A percentile compares a stretch with the other conserved stretches of the same genome.
Conservation (phyloP, 1,139 yeast species). For the Taphrina communis region DNA sequence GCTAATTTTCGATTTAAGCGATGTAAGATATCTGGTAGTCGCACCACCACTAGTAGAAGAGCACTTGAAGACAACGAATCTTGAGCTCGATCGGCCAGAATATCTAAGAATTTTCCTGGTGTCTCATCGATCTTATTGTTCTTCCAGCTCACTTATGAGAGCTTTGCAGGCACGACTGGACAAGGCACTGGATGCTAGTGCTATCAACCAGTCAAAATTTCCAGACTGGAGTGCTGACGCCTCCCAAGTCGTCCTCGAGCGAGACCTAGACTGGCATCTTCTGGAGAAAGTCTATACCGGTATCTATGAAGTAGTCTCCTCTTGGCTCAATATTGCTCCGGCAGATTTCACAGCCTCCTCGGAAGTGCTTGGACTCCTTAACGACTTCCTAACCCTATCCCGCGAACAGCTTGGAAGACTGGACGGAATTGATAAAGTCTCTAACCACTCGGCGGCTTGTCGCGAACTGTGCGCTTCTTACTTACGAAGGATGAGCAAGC, state of each 20-base stretch:
- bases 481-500: constrained; percentile 12
- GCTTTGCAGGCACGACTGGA: background rate
- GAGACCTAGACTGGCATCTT: constrained; percentile 60
- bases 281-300: constrained; percentile 79
- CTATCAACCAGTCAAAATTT: background rate
- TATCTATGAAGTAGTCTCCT: constrained; percentile 74
- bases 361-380: background rate
- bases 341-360: constrained; percentile 11
- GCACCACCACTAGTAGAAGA: background rate
- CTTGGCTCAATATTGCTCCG: constrained; percentile 61
- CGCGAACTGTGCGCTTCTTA: constrained; percentile 6
- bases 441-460: background rate
- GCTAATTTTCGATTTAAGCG: constrained; percentile 65
- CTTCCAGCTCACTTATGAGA: background rate
- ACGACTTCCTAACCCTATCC: constrained; percentile 2
- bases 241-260: constrained; percentile 43
- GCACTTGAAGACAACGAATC: background rate
- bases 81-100: constrained; percentile 28
- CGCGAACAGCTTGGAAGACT: background rate
- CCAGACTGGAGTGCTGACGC: constrained; percentile 6
- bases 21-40: constrained; percentile 60
- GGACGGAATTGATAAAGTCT: background rate
- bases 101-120: constrained; percentile 13
- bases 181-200: constrained; percentile 1
- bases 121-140: constrained; percentile 33